A percentile compares a stretch with the other conserved stretches of the same genome.
Conservation (phyloP, 352 stramenopile genomes). For the Aphanomyces euteiches region DNA sequence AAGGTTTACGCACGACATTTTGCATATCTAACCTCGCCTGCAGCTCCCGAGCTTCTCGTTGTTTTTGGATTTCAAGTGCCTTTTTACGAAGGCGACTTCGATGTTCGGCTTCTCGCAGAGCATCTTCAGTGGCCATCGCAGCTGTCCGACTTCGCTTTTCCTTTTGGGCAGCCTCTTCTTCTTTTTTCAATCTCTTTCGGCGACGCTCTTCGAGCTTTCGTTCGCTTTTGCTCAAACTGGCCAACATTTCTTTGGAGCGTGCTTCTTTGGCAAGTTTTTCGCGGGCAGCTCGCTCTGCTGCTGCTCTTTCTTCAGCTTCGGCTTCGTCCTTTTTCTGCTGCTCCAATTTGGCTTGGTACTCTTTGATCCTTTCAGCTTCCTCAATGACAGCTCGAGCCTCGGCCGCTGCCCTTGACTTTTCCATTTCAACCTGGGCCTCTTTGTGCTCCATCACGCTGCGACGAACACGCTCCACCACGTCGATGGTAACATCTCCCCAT, state of each 20-base stretch:
- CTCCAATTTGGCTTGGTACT: slow-evolving; percentile 24
- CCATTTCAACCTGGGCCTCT: slow-evolving; percentile 37
- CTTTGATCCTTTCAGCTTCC: slow-evolving; percentile 38
- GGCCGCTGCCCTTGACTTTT: slow-evolving; percentile 48
- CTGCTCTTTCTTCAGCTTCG: slow-evolving; percentile 34
- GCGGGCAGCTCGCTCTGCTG: slow-evolving; percentile 30
- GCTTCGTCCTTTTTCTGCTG: slow-evolving; percentile 34
- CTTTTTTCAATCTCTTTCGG: slow-evolving; percentile 60
- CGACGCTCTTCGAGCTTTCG: slow-evolving; percentile 82
- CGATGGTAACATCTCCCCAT: slow-evolving; percentile 74
- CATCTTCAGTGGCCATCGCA: slow-evolving; percentile 73
- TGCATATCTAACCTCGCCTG: slow-evolving; percentile 7
- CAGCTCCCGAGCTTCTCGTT: slow-evolving; percentile 13
- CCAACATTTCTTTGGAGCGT: slow-evolving; percentile 38
- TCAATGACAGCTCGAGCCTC: slow-evolving; percentile 34
- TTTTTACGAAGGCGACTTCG: slow-evolving; percentile 43
- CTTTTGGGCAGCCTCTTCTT: slow-evolving; percentile 71
- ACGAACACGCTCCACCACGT: slow-evolving; percentile 66
- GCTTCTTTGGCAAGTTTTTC: slow-evolving; percentile 28
- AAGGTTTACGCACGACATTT: slow-evolving; percentile 4
- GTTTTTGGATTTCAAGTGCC: slow-evolving; percentile 7
- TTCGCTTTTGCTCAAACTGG: slow-evolving; percentile 80
- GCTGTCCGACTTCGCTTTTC: slow-evolving; percentile 75
- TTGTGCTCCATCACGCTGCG: slow-evolving; percentile 69
- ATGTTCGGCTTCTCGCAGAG: slow-evolving; percentile 68